phyloP scores from a whole-genome alignment of 192 early-diverging fungal species.

The Diversispora epigaea region DNA sequence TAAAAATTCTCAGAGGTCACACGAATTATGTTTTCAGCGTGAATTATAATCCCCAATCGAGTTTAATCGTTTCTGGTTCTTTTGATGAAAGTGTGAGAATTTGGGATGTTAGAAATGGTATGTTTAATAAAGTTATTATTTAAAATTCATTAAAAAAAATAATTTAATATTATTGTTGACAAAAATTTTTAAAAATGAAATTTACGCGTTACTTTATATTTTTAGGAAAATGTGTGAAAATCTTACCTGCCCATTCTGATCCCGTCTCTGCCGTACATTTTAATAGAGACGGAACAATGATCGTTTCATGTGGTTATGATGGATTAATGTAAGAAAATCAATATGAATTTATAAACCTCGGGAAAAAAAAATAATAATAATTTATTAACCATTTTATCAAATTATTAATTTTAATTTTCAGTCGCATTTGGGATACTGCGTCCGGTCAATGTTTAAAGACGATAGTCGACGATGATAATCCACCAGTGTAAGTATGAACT shows the following conservation, averaged over 20 bases:
- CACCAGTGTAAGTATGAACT: constrained; percentile 73
- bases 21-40: constrained; percentile 98
- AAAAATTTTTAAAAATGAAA: too few relatives aligned
- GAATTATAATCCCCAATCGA: constrained; percentile 92
- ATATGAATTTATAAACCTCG: constrained; percentile 17
- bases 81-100: constrained; percentile 97
- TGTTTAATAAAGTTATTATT: background rate
- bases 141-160: background rate
- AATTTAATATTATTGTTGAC: background rate
- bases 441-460: constrained; percentile 99
- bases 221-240: constrained; percentile 84
- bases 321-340: constrained; percentile 76
- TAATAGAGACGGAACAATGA: constrained; percentile 95
- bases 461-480: constrained; percentile 92
- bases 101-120: constrained; percentile 92
- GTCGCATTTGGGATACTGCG: constrained; percentile 97
- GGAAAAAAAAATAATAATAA: too few relatives aligned
- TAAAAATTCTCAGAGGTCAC: constrained; percentile 76
- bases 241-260: constrained; percentile 91
- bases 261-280: constrained; percentile 95
- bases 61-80: constrained; percentile 93
- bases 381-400: background rate
- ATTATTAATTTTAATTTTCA: constrained; percentile 36
- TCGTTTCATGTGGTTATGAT: constrained; percentile 92
- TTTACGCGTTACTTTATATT: background rate